Conservation (phyloP, 148 eudicot species). For the Vaccinium darrowii region DNA sequence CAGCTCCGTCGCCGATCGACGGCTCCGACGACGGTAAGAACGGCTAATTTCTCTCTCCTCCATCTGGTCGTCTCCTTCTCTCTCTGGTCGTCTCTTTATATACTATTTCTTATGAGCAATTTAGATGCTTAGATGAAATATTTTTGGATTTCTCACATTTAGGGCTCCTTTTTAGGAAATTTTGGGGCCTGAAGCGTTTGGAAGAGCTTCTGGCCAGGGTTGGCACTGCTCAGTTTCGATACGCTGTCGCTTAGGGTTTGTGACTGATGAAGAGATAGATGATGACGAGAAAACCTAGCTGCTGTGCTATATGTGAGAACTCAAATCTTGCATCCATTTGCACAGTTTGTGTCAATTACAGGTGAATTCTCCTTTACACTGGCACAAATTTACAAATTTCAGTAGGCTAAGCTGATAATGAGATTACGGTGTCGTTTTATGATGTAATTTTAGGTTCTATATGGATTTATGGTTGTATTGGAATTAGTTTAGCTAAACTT, state of each 20-base stretch:
- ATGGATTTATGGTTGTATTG: not conserved
- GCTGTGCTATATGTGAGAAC: constrained; percentile 73
- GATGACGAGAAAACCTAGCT: constrained; percentile 47
- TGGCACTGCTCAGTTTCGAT: not conserved
- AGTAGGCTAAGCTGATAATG: not conserved
- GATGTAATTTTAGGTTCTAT: not conserved
- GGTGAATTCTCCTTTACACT: constrained; percentile 37
- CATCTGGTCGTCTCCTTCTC: not conserved
- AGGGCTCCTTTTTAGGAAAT: not conserved
- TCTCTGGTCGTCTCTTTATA: not conserved
- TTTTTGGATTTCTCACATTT: not conserved
- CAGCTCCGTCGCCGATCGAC: not conserved
- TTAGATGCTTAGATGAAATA: not conserved
- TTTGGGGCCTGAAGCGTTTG: not conserved
- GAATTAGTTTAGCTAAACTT: not conserved
- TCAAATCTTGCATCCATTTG: constrained; percentile 75
- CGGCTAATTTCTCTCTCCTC: not conserved
- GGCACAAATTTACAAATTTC: not conserved
- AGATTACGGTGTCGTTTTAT: not conserved
- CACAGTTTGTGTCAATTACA: constrained; percentile 64
- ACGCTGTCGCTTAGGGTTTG: not conserved
- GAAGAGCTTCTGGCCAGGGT: not conserved
- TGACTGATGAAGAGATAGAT: constrained; percentile 11
- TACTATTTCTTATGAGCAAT: not conserved
- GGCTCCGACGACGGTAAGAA: not conserved